Conservation (phyloP, 1,284 basidiomycete genomes). For the Melampsora americana region DNA sequence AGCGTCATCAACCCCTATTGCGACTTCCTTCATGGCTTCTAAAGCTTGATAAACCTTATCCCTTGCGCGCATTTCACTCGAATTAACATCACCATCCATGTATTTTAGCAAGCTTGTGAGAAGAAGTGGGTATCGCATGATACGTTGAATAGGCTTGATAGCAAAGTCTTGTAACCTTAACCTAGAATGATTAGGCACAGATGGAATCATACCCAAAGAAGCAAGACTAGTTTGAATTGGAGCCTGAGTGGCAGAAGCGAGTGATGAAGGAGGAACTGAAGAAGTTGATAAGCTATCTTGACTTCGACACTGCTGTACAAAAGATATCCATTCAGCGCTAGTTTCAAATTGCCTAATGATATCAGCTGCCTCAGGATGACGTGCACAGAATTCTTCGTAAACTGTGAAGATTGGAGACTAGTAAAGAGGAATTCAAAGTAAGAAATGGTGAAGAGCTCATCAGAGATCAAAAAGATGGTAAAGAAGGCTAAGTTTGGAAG, state of each 20-base stretch:
- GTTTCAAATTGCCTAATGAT: slow-evolving; percentile 64
- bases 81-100: slow-evolving; percentile 3
- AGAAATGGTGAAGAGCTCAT: neutral
- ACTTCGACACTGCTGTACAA: slow-evolving; percentile 66
- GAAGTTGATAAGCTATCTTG: slow-evolving; percentile 3
- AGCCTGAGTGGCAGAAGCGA: slow-evolving; percentile 13
- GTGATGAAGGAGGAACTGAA: slow-evolving; percentile 53
- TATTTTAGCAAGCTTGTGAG: slow-evolving; percentile 49
- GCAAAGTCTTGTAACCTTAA: slow-evolving; percentile 51
- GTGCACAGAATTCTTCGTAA: slow-evolving; percentile 78
- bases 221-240: slow-evolving; percentile 21
- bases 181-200: slow-evolving; percentile 19
- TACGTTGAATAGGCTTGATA: slow-evolving; percentile 52
- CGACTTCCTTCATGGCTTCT: slow-evolving; percentile 64
- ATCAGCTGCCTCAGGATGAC: slow-evolving; percentile 73
- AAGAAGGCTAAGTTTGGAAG: slow-evolving; percentile 42
- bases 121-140: slow-evolving; percentile 52
- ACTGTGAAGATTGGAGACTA: slow-evolving; percentile 70
- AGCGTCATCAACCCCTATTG: slow-evolving; percentile 61
- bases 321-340: slow-evolving; percentile 69
- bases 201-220: neutral
- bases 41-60: slow-evolving; percentile 49
- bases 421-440: neutral
- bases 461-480: neutral
- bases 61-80: slow-evolving; percentile 6